Percentiles rank a stretch among this genome's conserved stretches.
Evolutionary conservation across 371 early-diverging fungal species (phyloP).

Genomic region (Homolaphlyctis polyrhiza): DNA sequence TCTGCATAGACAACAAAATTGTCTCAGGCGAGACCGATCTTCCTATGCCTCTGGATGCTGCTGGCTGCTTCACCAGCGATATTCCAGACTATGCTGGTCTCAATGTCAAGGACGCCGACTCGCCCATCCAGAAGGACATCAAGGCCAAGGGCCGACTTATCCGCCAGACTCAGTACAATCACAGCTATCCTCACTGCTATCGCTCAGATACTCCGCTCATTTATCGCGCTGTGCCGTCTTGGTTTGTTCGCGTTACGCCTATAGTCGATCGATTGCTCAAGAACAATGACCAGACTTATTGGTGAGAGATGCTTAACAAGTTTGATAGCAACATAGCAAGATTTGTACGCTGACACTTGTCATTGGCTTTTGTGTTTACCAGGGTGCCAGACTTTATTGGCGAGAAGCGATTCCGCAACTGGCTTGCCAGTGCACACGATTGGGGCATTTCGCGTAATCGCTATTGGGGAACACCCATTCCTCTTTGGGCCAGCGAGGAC

Average conservation of each 20-base stretch:
- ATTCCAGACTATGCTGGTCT: conserved; percentile 83
- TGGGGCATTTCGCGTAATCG: conserved; percentile 99
- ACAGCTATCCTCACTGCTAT: conserved; percentile 75
- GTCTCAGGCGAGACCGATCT: conserved; percentile 81
- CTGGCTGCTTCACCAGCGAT: conserved; percentile 81
- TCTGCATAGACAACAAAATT: conserved; percentile 80
- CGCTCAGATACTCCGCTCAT: conserved; percentile 98
- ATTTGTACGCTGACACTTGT: neutral
- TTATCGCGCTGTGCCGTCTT: conserved; percentile 97
- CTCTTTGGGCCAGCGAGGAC: conserved; percentile 97
- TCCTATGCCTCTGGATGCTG: conserved; percentile 96
- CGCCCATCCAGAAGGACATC: conserved; percentile 88
- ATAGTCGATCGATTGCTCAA: conserved; percentile 81
- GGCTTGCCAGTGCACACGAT: conserved; percentile 98
- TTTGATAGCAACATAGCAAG: neutral
- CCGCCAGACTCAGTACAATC: conserved; percentile 75
- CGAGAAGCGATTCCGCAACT: conserved; percentile 98
- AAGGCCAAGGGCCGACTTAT: conserved; percentile 82
- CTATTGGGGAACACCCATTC: conserved; percentile 99
- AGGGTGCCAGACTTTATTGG: conserved; percentile 93
- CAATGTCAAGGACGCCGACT: conserved; percentile 98
- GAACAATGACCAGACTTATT: conserved; percentile 88
- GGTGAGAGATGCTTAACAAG: conserved; percentile 41
- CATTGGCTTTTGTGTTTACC: no score
- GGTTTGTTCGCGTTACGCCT: conserved; percentile 96